phyloP scores from a whole-genome alignment of 108 stramenopile genomes.

The Schizochytrium sp. region DNA sequence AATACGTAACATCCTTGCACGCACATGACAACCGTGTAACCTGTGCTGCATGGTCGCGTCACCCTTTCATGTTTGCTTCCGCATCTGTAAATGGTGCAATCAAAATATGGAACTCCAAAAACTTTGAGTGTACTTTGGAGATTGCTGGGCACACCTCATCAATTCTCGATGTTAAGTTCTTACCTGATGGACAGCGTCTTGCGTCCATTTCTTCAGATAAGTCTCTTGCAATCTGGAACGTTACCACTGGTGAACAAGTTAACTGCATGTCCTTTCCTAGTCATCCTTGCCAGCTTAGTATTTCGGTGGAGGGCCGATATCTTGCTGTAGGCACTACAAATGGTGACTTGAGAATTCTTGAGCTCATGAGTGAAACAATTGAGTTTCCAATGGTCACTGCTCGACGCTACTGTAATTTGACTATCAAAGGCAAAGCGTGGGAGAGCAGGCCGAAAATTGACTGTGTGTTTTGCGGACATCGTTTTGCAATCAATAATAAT shows the following conservation, averaged over 20 bases:
- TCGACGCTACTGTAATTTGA: background rate
- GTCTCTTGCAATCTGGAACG: constrained; percentile 31
- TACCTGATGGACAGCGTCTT: constrained; percentile 29
- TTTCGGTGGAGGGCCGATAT: background rate
- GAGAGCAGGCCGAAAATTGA: background rate
- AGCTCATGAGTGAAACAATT: constrained; percentile 46
- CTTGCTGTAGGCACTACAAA: constrained; percentile 38
- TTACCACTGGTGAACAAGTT: constrained; percentile 4
- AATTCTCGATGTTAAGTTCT: background rate
- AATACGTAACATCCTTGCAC: constrained; percentile 43
- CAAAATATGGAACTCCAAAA: background rate
- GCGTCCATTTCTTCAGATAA: constrained; percentile 57
- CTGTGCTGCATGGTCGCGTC: constrained; percentile 49
- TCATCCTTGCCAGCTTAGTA: constrained; percentile 3
- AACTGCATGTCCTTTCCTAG: constrained; percentile 34
- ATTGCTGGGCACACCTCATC: constrained; percentile 24
- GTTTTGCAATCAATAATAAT: constrained; percentile 33
- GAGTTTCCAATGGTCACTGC: constrained; percentile 36
- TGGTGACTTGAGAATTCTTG: constrained; percentile 37
- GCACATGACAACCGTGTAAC: constrained; percentile 57
- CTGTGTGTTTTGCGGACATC: constrained; percentile 22
- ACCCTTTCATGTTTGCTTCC: constrained; percentile 43
- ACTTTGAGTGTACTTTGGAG: constrained; percentile 16
- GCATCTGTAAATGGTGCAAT: constrained; percentile 41
- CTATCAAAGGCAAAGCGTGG: constrained; percentile 58